phyloP scores from a whole-genome alignment of 495 filamentous ascomycete species.

The Mycothermus thermophilus region DNA sequence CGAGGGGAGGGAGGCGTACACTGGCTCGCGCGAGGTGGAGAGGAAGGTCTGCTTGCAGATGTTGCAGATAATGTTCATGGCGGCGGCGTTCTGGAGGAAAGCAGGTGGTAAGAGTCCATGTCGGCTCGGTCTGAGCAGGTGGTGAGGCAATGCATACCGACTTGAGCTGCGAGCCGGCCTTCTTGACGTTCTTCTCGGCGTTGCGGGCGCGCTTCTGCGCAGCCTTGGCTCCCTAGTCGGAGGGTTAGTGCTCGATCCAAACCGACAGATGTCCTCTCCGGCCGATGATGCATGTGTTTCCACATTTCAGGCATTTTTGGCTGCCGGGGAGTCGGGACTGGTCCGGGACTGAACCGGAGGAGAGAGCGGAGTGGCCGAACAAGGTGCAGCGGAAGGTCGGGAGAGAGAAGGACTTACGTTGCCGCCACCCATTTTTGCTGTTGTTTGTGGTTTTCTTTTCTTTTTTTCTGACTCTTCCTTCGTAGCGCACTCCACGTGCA shows the following conservation, averaged over 20 bases:
- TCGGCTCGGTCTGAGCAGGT: not conserved
- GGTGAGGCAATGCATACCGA: constrained; percentile 20
- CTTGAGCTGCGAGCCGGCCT: constrained; percentile 44
- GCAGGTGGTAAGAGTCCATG: constrained; percentile 2
- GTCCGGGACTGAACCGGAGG: no score
- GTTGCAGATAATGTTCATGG: constrained; percentile 43
- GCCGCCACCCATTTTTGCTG: constrained; percentile 37
- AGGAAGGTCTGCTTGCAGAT: constrained; percentile 45
- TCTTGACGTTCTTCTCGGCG: constrained; percentile 31
- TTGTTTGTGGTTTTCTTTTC: constrained; percentile 7
- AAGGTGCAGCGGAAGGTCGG: constrained; percentile 1
- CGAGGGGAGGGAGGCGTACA: not conserved
- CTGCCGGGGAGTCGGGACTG: not conserved
- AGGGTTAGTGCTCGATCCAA: no score
- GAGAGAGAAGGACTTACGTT: constrained; percentile 30
- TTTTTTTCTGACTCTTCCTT: not conserved
- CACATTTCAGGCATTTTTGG: not conserved
- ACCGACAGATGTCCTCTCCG: no score
- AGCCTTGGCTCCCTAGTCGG: constrained; percentile 39
- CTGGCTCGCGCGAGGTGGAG: constrained; percentile 35
- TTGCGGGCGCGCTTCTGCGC: constrained; percentile 45
- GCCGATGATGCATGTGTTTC: not conserved
- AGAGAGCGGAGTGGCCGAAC: not conserved
- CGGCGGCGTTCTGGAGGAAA: constrained; percentile 30
- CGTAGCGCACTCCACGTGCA: not conserved